Evolutionary conservation across 495 filamentous ascomycete genomes (phyloP), one percentile per base, ranked within the genome.

Genomic region (Jackrogersella multiformis): DNA sequence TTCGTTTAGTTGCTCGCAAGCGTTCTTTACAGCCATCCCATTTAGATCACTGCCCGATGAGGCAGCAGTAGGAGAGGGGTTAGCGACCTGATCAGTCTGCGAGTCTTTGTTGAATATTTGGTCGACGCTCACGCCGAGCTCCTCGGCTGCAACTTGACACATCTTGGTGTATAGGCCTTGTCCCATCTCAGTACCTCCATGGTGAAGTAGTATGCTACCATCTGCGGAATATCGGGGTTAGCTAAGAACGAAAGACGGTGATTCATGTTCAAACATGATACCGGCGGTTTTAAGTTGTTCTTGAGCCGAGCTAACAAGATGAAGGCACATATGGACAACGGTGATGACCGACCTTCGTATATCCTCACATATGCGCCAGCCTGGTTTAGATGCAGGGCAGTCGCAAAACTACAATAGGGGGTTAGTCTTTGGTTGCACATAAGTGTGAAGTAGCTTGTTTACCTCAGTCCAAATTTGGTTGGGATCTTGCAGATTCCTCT

Each of bases 111-210:
- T 88, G 74, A 81, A 85, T 68, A 91, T 88, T 70, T 85, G 80
- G 5, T 85, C 79, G 35, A 88, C 85, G 1, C 90, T 88, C 2
- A 94, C 89, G 38, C 82, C 79, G 1, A 96, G 84, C 6, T 91
- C 89, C 77, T 96, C 88, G 15, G 92, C 92, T 9, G 91, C 91
- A 54, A 96, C 88, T 89, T 92, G 92, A 7, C 82, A 87, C 92
- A 96, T 94, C 77, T 96, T 96, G 2, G 92, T 95, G 72, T 96
- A 91, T 7, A 96, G 81, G 15, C 92, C 92, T 78, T 96, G 92
- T 10, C 92, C 92, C 92, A 96, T 96, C 73, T 96, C 92, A 7
- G 90, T 93, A 52, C 92, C 92, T 34, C 92, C 92, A 70, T 94
- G 92, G 20, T 91, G 90, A 36, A 96, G 88, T 2, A 96, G 85